Base-by-base conservation (phyloP, 257 asterid species). In the Capsicum rhomboideum region DNA sequence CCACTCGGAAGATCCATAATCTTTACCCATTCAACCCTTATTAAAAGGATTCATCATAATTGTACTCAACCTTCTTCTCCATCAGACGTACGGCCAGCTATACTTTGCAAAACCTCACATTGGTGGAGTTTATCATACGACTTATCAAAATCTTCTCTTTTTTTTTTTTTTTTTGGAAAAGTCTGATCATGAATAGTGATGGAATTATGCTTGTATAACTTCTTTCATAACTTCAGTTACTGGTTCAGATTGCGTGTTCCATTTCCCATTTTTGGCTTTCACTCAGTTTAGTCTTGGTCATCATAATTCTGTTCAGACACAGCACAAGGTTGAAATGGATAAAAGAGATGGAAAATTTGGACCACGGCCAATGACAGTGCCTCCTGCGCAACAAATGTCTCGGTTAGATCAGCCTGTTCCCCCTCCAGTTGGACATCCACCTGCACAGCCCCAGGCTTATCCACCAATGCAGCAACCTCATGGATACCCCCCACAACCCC, bases 281-380 rank as follows among this genome's bases (percentile, higher is more conserved):
- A 49, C 61, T 49, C 81, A 75, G 26, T 75, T 26, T 18, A 72
- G 8, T 81, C 37, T 66, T 50, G 52, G 8, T 46, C 18, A 37
- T 69, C 23, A 2, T 58, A 20, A 71, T 40, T 59, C 66, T 16
- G 11, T 72, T 23, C 85, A 89, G 93, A 89, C 91, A 53, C 91
- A 90, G 18, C 91, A 88, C 82, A 90, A 89, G 85, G 77, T 82
- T 46, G 88, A 89, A 82, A 52, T 89, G 89, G 91, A 89, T 34
- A 88, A 86, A 87, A 85, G 91, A 37, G 91, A 89, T 66, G 91
- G 90, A 21, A 85, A 71, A 69, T 83, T 85, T 82, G 90, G 69
- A 54, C 79, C 49, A 63, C 77, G 81, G 21, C 85, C 72, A 49
- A 84, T 85, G 91, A 67, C 87, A 29, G 90, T 81, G 49, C 90